Percentiles rank a stretch among this genome's conserved stretches.
Evolutionary conservation across 2,329 filamentous ascomycete genomes (phyloP).

Genomic region (Colletotrichum simmondsii): DNA sequence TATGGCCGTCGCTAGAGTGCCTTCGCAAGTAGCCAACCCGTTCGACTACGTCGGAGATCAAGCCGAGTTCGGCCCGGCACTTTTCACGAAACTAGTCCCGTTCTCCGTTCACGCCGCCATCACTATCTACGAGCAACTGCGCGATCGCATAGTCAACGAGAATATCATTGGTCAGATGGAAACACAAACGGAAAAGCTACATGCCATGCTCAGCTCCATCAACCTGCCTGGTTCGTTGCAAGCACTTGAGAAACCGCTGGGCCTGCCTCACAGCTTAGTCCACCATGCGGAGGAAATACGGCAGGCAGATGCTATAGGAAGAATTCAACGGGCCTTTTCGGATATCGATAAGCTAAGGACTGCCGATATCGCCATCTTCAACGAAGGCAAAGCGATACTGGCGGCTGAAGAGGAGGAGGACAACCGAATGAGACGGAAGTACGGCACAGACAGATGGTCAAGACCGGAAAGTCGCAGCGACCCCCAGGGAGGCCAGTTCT

Average conservation of each 20-base stretch:
- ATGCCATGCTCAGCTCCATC: conserved; percentile 82
- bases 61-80: conserved; percentile 81
- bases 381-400: conserved; percentile 84
- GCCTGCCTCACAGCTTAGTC: conserved; percentile 84
- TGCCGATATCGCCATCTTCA: conserved; percentile 80
- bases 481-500: conserved; percentile 74
- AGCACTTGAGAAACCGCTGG: conserved; percentile 93
- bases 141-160: conserved; percentile 90
- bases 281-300: conserved; percentile 95
- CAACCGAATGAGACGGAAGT: conserved; percentile 76
- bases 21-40: conserved; percentile 84
- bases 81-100: conserved; percentile 92
- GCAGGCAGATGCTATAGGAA: conserved; percentile 86
- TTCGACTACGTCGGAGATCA: conserved; percentile 83
- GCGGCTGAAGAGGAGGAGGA: conserved; percentile 87
- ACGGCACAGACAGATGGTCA: conserved; percentile 88
- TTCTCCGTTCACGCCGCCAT: conserved; percentile 96
- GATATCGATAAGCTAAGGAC: conserved; percentile 92
- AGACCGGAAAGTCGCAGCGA: conserved; percentile 77
- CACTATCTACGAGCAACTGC: conserved; percentile 92
- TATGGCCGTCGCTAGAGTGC: conserved; percentile 85
- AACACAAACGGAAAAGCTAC: conserved; percentile 80
- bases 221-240: conserved; percentile 94
- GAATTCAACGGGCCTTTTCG: conserved; percentile 81
- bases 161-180: conserved; percentile 89